These are phyloP conservation scores for Cercophora scortea DNA, from an alignment of 495 filamentous ascomycete species.

Conservation along the genomic window DNA sequence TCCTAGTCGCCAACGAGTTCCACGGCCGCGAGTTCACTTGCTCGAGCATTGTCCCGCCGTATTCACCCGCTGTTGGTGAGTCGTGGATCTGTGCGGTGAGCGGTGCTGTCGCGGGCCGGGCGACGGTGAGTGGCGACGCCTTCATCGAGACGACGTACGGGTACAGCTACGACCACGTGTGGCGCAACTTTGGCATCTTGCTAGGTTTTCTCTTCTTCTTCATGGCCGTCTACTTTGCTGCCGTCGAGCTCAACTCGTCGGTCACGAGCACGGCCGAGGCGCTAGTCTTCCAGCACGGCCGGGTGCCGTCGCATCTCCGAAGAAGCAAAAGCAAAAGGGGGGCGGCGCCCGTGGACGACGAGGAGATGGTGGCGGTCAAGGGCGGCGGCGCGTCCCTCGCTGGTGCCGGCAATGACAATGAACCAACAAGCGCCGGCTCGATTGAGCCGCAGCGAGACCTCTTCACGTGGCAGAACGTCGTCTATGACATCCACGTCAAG, in stretches of 20 bases:
- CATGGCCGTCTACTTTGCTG: slow-evolving; percentile 57
- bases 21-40: slow-evolving; percentile 41
- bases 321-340: slow-evolving; percentile 8
- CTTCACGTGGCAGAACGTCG: slow-evolving; percentile 56
- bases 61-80: slow-evolving; percentile 19
- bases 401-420: neutral
- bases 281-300: slow-evolving; percentile 23
- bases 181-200: slow-evolving; percentile 74
- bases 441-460: slow-evolving; percentile 43
- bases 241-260: slow-evolving; percentile 43
- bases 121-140: slow-evolving; percentile 49
- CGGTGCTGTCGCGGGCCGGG: neutral
- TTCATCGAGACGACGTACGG: slow-evolving; percentile 52
- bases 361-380: slow-evolving; percentile 20
- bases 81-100: slow-evolving; percentile 45
- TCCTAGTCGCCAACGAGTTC: slow-evolving; percentile 64
- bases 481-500: slow-evolving; percentile 56
- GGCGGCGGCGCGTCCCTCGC: neutral
- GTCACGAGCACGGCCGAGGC: slow-evolving; percentile 20
- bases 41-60: slow-evolving; percentile 36
- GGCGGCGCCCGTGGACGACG: slow-evolving; percentile 21
- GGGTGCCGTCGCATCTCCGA: slow-evolving; percentile 13
- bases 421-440: slow-evolving; percentile 22
- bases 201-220: slow-evolving; percentile 63
- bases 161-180: slow-evolving; percentile 58